Conservation (phyloP, 1,284 basidiomycete genomes). For the Phellopilus nigrolimitatus region DNA sequence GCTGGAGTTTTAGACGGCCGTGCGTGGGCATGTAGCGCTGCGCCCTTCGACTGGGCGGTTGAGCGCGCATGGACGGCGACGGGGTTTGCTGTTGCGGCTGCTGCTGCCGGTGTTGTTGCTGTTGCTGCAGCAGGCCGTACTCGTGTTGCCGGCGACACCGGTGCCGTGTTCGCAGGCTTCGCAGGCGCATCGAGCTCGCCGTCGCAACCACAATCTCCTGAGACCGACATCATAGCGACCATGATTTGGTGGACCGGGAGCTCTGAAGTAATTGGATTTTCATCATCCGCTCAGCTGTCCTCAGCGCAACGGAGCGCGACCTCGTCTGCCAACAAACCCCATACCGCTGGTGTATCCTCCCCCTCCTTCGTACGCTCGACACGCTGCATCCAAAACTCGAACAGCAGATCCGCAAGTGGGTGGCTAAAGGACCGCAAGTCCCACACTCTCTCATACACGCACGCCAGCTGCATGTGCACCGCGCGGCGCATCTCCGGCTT, state of each 20-base stretch:
- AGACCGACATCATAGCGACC: conserved; percentile 8
- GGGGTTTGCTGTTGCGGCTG: too few relatives aligned
- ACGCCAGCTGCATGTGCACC: conserved; percentile 49
- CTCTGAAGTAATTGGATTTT: conserved; percentile 2
- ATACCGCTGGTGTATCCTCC: conserved; percentile 45
- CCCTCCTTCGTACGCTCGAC: conserved; percentile 32
- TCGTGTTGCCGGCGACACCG: conserved; percentile 9
- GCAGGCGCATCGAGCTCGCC: conserved; percentile 22
- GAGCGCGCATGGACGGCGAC: too few relatives aligned
- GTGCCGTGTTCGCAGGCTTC: conserved; percentile 28
- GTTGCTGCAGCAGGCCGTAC: too few relatives aligned
- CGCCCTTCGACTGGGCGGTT: too few relatives aligned
- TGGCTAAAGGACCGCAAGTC: conserved; percentile 65
- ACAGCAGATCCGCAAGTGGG: conserved; percentile 54
- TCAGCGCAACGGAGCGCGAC: conserved; percentile 48
- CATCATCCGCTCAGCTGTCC: conserved; percentile 26
- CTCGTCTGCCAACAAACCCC: conserved; percentile 62
- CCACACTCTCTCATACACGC: conserved; percentile 56
- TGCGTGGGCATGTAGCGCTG: too few relatives aligned
- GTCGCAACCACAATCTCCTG: conserved; percentile 13
- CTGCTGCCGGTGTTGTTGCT: too few relatives aligned
- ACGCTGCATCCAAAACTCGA: conserved; percentile 45
- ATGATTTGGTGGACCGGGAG: conserved; percentile 18
- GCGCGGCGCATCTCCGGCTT: conserved; percentile 52
- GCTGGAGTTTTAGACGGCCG: too few relatives aligned